Evolutionary conservation across 2,329 filamentous ascomycete genomes (phyloP).

Genomic region (Curvularia sp.): DNA sequence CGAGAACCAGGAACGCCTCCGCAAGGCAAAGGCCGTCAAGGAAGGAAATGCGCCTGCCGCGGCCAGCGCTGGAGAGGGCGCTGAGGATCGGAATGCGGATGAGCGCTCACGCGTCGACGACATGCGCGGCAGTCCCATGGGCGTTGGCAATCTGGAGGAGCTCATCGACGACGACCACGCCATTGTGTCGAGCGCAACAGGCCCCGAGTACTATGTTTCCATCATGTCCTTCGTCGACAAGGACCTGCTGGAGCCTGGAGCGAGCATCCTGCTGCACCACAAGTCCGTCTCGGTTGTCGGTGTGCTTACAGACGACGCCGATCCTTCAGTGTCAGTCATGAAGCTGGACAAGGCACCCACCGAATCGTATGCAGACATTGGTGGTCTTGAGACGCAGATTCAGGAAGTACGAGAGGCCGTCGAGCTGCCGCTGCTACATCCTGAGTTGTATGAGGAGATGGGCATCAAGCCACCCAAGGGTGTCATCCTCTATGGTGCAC

Average conservation of each 20-base stretch:
- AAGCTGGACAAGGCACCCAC: conserved; percentile 99
- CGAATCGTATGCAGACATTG: conserved; percentile 98
- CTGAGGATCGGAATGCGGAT: conserved; percentile 87
- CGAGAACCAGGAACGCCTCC: conserved; percentile 95
- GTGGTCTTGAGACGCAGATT: conserved; percentile 92
- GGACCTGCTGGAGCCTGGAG: conserved; percentile 93
- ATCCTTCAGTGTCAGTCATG: conserved; percentile 97
- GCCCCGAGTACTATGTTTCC: conserved; percentile 98
- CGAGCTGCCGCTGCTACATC: conserved; percentile 91
- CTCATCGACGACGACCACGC: conserved; percentile 99
- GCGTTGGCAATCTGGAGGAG: conserved; percentile 95
- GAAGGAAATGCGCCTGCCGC: conserved; percentile 63
- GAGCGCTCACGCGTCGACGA: conserved; percentile 95
- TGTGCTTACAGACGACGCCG: conserved; percentile 93
- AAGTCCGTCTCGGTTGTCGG: conserved; percentile 98
- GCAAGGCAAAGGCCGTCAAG: conserved; percentile 79
- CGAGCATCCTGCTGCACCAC: conserved; percentile 93
- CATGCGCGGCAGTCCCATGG: conserved; percentile 98
- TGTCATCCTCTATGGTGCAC: conserved; percentile 97
- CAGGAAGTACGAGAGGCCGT: conserved; percentile 98
- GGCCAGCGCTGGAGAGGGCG: conserved; percentile 70
- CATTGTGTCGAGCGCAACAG: conserved; percentile 96
- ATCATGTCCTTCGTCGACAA: conserved; percentile 99
- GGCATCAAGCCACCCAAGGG: conserved; percentile 99
- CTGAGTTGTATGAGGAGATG: conserved; percentile 99